These are phyloP conservation scores for Ophiostoma angusticollis DNA, from an alignment of 2,329 filamentous ascomycete species.

Conservation along the genomic window DNA sequence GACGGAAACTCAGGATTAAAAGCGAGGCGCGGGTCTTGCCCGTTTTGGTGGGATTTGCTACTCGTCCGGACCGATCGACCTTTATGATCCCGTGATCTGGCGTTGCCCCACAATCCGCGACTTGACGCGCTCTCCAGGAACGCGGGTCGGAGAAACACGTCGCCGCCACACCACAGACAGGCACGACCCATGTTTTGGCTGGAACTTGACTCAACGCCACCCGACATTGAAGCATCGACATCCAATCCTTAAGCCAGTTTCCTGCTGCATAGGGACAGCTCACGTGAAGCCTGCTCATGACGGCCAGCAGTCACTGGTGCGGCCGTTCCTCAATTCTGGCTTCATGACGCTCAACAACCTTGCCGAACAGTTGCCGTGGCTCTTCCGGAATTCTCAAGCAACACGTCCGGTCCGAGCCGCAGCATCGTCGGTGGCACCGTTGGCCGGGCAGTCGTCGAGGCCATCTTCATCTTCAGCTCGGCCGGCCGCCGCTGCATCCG, in stretches of 20 bases:
- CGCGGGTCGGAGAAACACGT: constrained; percentile 13
- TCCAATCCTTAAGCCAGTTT: constrained; percentile 3
- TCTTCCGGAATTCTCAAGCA: constrained; percentile 35
- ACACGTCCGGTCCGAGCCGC: constrained; percentile 8
- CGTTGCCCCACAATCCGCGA: constrained; percentile 6
- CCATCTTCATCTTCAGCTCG: not conserved
- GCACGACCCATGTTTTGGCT: too few relatives aligned
- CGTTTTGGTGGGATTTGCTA: too few relatives aligned
- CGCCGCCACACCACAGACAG: constrained; percentile 2
- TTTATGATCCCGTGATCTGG: too few relatives aligned
- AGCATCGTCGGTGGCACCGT: not conserved
- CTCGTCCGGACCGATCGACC: too few relatives aligned
- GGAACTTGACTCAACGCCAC: not conserved
- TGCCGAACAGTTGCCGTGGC: constrained; percentile 43
- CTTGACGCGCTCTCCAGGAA: constrained; percentile 11
- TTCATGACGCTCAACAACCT: constrained; percentile 54
- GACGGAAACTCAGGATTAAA: too few relatives aligned
- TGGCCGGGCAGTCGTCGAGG: not conserved
- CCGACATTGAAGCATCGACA: not conserved
- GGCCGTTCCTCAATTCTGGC: constrained; percentile 24
- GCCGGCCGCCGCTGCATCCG: not conserved
- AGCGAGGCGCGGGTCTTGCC: too few relatives aligned
- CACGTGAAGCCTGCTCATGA: constrained; percentile 18
- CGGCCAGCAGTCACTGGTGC: constrained; percentile 19
- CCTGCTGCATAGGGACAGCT: too few relatives aligned